phyloP scores from a whole-genome alignment of 2,329 filamentous ascomycete species.

The Pseudogymnoascus sp. region DNA sequence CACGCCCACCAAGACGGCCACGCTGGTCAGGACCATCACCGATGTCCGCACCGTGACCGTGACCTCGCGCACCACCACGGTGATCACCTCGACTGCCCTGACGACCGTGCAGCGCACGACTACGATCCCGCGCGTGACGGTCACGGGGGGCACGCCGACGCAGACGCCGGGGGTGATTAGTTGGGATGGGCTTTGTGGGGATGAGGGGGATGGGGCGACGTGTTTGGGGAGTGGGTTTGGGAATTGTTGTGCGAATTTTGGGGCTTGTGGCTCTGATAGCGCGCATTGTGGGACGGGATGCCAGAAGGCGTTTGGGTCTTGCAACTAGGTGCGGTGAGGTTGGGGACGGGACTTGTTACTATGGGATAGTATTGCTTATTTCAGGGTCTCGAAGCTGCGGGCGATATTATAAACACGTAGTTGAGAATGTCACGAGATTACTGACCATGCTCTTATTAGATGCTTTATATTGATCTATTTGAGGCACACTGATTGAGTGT shows the following conservation, averaged over 20 bases:
- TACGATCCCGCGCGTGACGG: not conserved
- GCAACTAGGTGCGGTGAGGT: not conserved
- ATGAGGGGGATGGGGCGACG: not conserved
- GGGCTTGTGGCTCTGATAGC: not conserved
- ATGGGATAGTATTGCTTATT: not conserved
- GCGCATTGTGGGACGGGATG: not conserved
- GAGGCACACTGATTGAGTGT: not conserved
- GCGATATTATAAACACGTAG: not conserved
- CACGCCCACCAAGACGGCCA: not conserved
- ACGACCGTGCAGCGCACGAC: not conserved
- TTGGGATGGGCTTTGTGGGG: conserved; percentile 1
- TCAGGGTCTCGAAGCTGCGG: not conserved
- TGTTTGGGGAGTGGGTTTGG: not conserved
- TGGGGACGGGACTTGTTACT: not conserved
- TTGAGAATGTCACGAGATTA: not conserved
- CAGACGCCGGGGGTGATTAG: not conserved
- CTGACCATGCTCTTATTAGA: not conserved
- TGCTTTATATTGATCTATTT: not conserved
- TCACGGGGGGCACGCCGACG: not conserved
- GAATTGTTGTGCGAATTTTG: not conserved
- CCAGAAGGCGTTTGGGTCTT: not conserved
- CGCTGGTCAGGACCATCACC: not conserved
- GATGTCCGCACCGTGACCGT: not conserved
- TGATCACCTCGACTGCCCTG: not conserved
- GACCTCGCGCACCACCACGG: not conserved